Base-by-base conservation (phyloP, 768 basidiomycete genomes). In the Lentinula guzmanii region DNA sequence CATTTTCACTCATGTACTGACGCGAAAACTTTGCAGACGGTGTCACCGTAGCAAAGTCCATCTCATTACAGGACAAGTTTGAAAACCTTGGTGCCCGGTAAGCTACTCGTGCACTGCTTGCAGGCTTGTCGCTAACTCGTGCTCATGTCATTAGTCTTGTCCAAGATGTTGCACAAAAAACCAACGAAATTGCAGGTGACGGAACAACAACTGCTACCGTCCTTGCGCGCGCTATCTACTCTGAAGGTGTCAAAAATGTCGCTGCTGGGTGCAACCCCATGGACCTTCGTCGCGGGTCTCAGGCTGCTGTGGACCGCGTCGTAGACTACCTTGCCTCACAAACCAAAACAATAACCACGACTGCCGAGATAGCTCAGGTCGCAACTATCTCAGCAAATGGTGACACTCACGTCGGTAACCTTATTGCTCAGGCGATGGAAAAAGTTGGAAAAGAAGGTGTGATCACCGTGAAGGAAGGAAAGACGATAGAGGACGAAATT, bases 391-490 rank as follows among this genome's bases (percentile, higher is more conserved):
- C 87, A 28, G 86, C 91, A 10, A 85, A 85, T 61, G 81, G 84
- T 39, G 96, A 98, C 76, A 81, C 75, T 1, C 95, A 98, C 71
- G 82, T 99, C 64, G 95, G 96, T 50, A 87, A 88, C 71, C 84
- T 99, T 70, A 98, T 98, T 74, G 95, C 96, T 5, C 93, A 93
- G 71, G 96, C 96, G 1, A 99, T 98, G 96, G 96, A 98, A 78
- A 97, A 97, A 75, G 96, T 98, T 63, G 96, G 96, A 72, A 97
- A 96, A 80, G 96, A 99, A 77, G 96, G 96, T 73, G 96, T 98
- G 70, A 98, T 99, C 80, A 98, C 96, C 54, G 95, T 99, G 74
- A 99, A 98, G 82, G 96, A 99, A 75, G 96, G 96, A 48, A 87
- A 90, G 68, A 98, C 96, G 5, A 97, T 95, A 65, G 95, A 98